A percentile compares a stretch with the other conserved stretches of the same genome.
These are phyloP conservation scores for Colletotrichum sp. DNA, from an alignment of 2,329 filamentous ascomycete genomes.

Conservation along the genomic window DNA sequence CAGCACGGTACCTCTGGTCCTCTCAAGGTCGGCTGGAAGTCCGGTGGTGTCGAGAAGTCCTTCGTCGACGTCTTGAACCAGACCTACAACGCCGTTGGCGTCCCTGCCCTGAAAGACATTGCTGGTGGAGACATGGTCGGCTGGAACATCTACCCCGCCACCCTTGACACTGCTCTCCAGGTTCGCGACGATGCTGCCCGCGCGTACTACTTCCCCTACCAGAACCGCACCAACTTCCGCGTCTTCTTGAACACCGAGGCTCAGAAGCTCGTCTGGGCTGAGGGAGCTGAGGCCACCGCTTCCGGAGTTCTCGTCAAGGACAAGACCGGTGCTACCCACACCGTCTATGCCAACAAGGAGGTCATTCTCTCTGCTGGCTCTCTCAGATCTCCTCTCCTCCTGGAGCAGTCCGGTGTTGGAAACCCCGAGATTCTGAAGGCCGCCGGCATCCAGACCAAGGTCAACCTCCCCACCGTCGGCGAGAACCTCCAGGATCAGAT, in stretches of 20 bases:
- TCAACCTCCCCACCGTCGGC: conserved; percentile 56
- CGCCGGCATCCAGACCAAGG: conserved; percentile 44
- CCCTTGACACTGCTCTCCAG: conserved; percentile 40
- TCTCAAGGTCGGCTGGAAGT: conserved; percentile 41
- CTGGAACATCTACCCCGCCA: conserved; percentile 42
- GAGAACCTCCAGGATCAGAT: conserved; percentile 60
- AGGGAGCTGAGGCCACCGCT: neutral
- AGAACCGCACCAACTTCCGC: conserved; percentile 39
- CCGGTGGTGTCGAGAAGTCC: conserved; percentile 35
- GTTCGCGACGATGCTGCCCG: conserved; percentile 45
- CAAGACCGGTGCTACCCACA: conserved; percentile 32
- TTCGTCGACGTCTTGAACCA: conserved; percentile 32
- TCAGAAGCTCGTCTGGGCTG: conserved; percentile 7
- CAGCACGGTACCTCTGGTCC: conserved; percentile 40
- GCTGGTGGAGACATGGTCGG: conserved; percentile 44
- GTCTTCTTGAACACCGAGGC: conserved; percentile 11
- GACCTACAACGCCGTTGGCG: conserved; percentile 33
- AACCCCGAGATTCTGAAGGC: conserved; percentile 42
- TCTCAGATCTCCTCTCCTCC: conserved; percentile 55
- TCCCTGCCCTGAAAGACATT: conserved; percentile 36
- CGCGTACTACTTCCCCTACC: conserved; percentile 45
- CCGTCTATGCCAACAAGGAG: conserved; percentile 47
- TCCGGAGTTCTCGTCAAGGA: neutral
- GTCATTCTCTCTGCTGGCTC: conserved; percentile 54
- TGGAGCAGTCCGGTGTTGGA: conserved; percentile 60